These are phyloP conservation scores for Themeda triandra DNA, from an alignment of 176 grass and related monocot species.

Conservation along the genomic window DNA sequence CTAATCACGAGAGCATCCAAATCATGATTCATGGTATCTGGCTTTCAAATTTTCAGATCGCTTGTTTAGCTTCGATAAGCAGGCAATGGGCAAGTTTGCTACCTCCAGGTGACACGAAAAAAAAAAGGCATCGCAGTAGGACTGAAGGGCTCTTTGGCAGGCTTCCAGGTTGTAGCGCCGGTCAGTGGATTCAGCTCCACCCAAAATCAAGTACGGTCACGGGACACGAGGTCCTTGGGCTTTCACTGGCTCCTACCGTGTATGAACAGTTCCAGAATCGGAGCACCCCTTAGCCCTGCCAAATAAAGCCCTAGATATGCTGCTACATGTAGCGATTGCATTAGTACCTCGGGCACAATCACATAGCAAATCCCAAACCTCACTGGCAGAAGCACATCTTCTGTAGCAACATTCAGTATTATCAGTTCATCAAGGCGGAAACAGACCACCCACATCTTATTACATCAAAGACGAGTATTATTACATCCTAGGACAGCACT, in stretches of 20 bases:
- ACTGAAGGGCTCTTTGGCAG: no score
- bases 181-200: not conserved
- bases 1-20: not conserved
- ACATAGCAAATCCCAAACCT: not conserved
- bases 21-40: not conserved
- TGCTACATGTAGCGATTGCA: not conserved
- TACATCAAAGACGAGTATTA: not conserved
- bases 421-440: not conserved
- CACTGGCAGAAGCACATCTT: not conserved
- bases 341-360: not conserved
- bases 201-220: not conserved
- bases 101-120: not conserved
- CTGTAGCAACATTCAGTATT: slow-evolving; percentile 16
- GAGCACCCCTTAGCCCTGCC: no score
- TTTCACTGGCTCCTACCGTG: not conserved
- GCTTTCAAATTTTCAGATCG: not conserved
- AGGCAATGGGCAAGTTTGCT: not conserved
- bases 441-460: slow-evolving; percentile 18
- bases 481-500: not conserved
- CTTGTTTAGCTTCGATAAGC: not conserved
- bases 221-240: not conserved
- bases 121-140: no score
- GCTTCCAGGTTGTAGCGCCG: no score
- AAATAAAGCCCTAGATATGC: no score
- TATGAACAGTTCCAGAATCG: no score